phyloP scores from a whole-genome alignment of 257 asterid species.

The Capsicum chinense region DNA sequence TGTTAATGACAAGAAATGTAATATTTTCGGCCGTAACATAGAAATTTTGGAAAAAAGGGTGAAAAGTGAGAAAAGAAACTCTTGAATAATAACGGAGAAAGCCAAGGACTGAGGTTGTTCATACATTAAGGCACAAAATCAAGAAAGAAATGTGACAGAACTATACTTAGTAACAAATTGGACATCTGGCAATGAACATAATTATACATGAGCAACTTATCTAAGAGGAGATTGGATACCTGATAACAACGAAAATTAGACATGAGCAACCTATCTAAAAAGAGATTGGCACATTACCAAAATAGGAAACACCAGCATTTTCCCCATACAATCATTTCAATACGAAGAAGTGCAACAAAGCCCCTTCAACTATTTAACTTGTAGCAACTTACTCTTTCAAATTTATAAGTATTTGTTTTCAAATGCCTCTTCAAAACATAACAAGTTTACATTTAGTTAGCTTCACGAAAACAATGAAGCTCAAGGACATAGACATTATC shows the following conservation, averaged over 20 bases:
- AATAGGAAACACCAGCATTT: background rate
- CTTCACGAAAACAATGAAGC: background rate
- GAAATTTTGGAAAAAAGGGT: background rate
- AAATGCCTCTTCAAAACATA: background rate
- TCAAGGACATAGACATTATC: background rate
- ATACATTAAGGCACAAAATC: background rate
- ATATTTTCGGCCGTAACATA: background rate
- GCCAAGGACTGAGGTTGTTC: background rate
- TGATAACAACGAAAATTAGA: background rate
- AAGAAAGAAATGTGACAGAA: background rate
- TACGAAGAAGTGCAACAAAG: background rate
- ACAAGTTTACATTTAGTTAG: background rate
- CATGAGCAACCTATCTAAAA: background rate
- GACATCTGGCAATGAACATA: background rate
- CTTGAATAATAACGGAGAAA: background rate
- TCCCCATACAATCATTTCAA: background rate
- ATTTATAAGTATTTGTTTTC: background rate
- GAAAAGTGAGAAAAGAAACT: background rate
- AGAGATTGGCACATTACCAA: background rate
- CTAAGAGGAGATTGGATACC: background rate
- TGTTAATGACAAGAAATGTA: background rate
- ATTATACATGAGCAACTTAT: background rate
- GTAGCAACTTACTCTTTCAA: background rate
- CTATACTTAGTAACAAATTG: background rate
- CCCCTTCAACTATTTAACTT: slow-evolving; percentile 10